Base-by-base conservation (phyloP, 2,329 filamentous ascomycete genomes). In the Paracoccidioides lutzii region DNA sequence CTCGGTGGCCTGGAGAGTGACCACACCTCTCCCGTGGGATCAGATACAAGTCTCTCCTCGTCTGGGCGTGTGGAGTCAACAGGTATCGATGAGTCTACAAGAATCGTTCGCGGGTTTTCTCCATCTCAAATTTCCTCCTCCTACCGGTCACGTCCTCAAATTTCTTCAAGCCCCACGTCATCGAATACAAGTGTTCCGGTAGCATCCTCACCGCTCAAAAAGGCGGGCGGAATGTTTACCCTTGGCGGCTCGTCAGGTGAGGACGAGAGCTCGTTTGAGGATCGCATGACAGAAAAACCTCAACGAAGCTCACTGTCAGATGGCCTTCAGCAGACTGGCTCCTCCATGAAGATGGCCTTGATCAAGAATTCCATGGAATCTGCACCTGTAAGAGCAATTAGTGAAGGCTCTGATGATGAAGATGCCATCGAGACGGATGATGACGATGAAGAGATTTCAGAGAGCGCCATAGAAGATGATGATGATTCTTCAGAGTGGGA, bases 171-270 rank as follows among this genome's bases (percentile, higher is more conserved):
- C 52, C 66, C 72, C 2, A 75, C 78, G 41, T 35, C 54, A 33
- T 74, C 78, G 9, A 80, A 81, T 35, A 75, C 78, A 33, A 83
- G 87, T 44, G 80, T 85, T 40, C 84, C 85, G 62, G 76, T 79
- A 15, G 78, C 66, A 32, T 75, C 80, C 41, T 68, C 67, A 5
- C 67, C 72, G 61, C 64, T 72, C 65, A 59, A 58, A 59, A 88
- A 86, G 74, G 81, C 89, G 64, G 81, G 81, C 63, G 78, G 82
- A 52, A 82, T 84, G 71, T 81, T 81, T 62, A 76, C 77, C 5
- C 78, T 95, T 5, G 90, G 90, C 52, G 90, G 89, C 53, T 94
- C 89, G 0, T 95, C 88, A 52, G 90, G 85, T 35, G 89, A 90
- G 62, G 88, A 93, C 58, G 84, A 87, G 59, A 87, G 84, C 69